Evolutionary conservation across 495 filamentous ascomycete species (phyloP), one percentile per base, ranked within the genome.

Genomic region (Neurospora sp.): DNA sequence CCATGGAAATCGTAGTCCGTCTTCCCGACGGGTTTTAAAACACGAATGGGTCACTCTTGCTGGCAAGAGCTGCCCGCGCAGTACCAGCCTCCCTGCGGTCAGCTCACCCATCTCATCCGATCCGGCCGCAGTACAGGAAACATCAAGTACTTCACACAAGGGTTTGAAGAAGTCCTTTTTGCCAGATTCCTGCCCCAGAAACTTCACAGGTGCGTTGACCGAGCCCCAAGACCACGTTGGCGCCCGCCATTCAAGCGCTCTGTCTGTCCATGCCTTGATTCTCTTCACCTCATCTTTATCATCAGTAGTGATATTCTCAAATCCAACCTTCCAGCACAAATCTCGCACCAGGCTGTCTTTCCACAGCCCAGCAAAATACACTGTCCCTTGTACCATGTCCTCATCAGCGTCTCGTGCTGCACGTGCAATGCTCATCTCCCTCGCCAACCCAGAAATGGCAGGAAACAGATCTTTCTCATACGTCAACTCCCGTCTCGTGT

Each of bases 221-320:
- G 59, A 31, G 0, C 71, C 76, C 76, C 76, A 78, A n/a, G 75
- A 76, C 76, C 76, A 78, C 59, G 76, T 73, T 37, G 76, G 76
- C 11, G 76, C 76, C 22, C 75, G 53, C 75, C 75, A 78, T 40
- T 20, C 16, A 14, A 0, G 12, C 66, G 76, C 38, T 18, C 76
- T 42, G 1, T 40, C 27, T 0, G 3, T 12, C 71, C 20, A 71
- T 14, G 48, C 31, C 71, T 46, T 61, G 18, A 14, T 0, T 9
- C 18, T 5, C 22, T 18, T 42, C 41, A 42, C 46, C 4, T 53
- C 46, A 22, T 53, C 46, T 22, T 22, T 53, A 2, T 2, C 46
- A 22, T 53, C 9, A 22, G 3, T 48, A 20, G 8, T 11, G 44
- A 11, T 20, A 20, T 12, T 48, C 8, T 4, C 7, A 20, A 10